Percentiles rank a stretch among this genome's conserved stretches.
Conservation (phyloP, 768 basidiomycete species). For the Calocybe cyanea region DNA sequence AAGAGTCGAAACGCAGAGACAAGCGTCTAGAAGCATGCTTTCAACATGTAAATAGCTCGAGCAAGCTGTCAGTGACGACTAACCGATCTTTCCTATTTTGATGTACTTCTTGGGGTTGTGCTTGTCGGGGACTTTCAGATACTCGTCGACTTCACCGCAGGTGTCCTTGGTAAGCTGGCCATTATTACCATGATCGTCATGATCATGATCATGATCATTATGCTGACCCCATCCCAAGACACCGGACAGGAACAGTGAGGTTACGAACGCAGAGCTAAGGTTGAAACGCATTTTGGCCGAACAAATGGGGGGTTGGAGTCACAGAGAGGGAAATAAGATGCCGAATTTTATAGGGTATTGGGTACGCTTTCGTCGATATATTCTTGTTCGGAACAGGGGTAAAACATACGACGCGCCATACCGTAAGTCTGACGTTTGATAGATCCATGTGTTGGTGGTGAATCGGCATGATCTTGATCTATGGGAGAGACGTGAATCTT, state of each 20-base stretch:
- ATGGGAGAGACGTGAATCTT: not conserved
- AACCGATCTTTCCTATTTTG: slow-evolving; percentile 28
- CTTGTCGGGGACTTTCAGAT: slow-evolving; percentile 25
- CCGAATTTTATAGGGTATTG: not conserved
- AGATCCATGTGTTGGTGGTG: slow-evolving; percentile 1
- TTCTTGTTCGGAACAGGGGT: slow-evolving; percentile 4
- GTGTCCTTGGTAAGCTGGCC: slow-evolving; percentile 23
- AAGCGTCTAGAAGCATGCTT: slow-evolving; percentile 28
- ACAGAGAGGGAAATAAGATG: not conserved
- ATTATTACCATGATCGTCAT: no score
- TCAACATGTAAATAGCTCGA: not conserved
- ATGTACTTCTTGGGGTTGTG: slow-evolving; percentile 18
- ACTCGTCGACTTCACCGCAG: slow-evolving; percentile 34
- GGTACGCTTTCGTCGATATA: not conserved
- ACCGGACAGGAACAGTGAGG: slow-evolving; percentile 1
- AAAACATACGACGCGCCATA: not conserved
- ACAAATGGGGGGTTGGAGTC: not conserved
- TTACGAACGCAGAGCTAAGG: not conserved
- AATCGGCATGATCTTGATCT: not conserved
- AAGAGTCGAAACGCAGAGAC: slow-evolving; percentile 39
- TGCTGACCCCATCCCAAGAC: slow-evolving; percentile 5
- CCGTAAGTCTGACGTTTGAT: slow-evolving; percentile 10
- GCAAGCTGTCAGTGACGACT: slow-evolving; percentile 6
- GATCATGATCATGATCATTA: no score
- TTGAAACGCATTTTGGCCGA: slow-evolving; percentile 7